A percentile compares a stretch with the other conserved stretches of the same genome.
Conservation (phyloP, 495 filamentous ascomycete species). For the Tuber melanosporum region DNA sequence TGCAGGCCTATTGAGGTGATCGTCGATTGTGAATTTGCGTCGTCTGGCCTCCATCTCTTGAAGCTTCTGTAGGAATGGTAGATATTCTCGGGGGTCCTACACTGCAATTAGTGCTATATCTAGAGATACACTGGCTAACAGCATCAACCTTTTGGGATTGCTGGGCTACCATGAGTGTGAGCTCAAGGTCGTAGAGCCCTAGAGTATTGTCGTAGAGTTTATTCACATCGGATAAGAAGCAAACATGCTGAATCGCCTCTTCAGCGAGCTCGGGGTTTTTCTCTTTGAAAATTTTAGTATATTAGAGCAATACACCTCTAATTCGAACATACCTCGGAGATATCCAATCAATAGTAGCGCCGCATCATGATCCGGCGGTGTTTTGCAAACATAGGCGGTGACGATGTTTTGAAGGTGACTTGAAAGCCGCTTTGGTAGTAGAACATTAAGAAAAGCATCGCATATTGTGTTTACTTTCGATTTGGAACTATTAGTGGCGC, state of each 20-base stretch:
- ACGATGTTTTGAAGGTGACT: conserved; percentile 85
- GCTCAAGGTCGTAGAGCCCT: conserved; percentile 83
- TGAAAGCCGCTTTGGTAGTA: conserved; percentile 54
- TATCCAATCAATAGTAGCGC: conserved; percentile 70
- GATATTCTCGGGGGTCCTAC: conserved; percentile 83
- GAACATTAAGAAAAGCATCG: conserved; percentile 66
- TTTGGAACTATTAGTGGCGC: conserved; percentile 29
- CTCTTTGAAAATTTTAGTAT: conserved; percentile 32
- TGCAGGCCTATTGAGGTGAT: conserved; percentile 64
- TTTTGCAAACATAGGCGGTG: conserved; percentile 90
- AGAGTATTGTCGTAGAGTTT: conserved; percentile 85
- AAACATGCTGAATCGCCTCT: conserved; percentile 87
- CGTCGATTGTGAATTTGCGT: conserved; percentile 76
- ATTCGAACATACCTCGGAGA: conserved; percentile 42
- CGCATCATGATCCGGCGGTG: conserved; percentile 79
- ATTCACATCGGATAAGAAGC: conserved; percentile 90
- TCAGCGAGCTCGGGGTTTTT: conserved; percentile 64
- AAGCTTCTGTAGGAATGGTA: conserved; percentile 83
- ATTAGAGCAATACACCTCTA: not conserved
- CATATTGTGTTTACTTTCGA: conserved; percentile 83
- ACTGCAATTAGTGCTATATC: conserved; percentile 11
- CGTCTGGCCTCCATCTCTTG: conserved; percentile 63
- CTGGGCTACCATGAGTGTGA: conserved; percentile 84
- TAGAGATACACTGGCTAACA: not conserved
- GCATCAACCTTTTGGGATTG: conserved; percentile 71